These are phyloP conservation scores for Colletotrichum sp. DNA, from an alignment of 2,329 filamentous ascomycete genomes.

Conservation along the genomic window DNA sequence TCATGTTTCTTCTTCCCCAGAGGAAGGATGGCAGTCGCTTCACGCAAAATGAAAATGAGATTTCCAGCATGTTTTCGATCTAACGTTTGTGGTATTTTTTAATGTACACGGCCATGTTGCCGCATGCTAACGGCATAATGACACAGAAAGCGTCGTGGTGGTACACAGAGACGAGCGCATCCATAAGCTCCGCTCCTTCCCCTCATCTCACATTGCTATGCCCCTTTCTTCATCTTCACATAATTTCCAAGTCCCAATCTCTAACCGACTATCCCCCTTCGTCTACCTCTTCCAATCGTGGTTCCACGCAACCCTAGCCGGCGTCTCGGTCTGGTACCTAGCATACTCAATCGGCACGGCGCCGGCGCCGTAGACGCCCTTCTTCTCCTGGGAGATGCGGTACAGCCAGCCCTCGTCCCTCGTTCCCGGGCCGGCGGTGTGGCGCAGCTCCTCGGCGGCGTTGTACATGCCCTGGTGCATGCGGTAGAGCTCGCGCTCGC, in stretches of 20 bases:
- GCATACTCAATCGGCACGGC: conserved; percentile 93
- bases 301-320: conserved; percentile 84
- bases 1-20: not conserved
- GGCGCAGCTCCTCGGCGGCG: conserved; percentile 84
- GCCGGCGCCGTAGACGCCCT: conserved; percentile 74
- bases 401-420: conserved; percentile 77
- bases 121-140: not conserved
- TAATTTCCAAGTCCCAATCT: not conserved
- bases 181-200: not conserved
- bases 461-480: conserved; percentile 82
- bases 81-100: not conserved
- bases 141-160: not conserved
- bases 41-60: conserved; percentile 1
- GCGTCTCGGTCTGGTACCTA: conserved; percentile 82
- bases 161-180: not conserved
- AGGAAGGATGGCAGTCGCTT: not conserved
- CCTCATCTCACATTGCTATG: not conserved
- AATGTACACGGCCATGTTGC: not conserved
- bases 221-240: not conserved
- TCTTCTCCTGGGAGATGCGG: conserved; percentile 89
- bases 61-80: not conserved
- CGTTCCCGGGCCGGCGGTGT: conserved; percentile 59
- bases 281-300: conserved; percentile 80
- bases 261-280: not conserved
- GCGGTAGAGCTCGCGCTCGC: conserved; percentile 75